A percentile compares a stretch with the other conserved stretches of the same genome.
These are phyloP conservation scores for Colletotrichum siamense DNA, from an alignment of 2,329 filamentous ascomycete species.

Conservation along the genomic window DNA sequence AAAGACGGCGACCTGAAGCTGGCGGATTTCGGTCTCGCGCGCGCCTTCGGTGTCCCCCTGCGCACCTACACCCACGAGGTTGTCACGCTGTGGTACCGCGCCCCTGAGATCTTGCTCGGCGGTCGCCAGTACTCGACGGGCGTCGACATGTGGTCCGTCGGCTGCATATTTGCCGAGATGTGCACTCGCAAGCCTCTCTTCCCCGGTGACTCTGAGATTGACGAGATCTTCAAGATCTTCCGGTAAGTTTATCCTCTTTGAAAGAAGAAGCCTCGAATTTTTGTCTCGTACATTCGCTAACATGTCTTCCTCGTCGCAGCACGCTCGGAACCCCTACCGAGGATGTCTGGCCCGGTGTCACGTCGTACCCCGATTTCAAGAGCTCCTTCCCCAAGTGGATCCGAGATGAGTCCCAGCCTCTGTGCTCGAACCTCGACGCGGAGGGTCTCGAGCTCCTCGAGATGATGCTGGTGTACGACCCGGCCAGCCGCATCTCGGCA, in stretches of 20 bases:
- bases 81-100: conserved; percentile 91
- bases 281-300: conserved; percentile 17
- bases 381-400: conserved; percentile 90
- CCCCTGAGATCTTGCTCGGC: conserved; percentile 88
- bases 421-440: conserved; percentile 78
- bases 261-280: neutral
- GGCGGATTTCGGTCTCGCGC: conserved; percentile 87
- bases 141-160: conserved; percentile 95
- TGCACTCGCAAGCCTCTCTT: conserved; percentile 92
- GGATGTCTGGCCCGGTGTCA: conserved; percentile 85
- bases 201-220: conserved; percentile 89
- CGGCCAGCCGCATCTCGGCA: conserved; percentile 84
- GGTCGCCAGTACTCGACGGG: conserved; percentile 92
- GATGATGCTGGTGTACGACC: conserved; percentile 83
- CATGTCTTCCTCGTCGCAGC: conserved; percentile 42
- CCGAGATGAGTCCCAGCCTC: conserved; percentile 67
- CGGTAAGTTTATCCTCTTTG: conserved; percentile 56
- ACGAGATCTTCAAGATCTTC: conserved; percentile 93
- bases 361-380: conserved; percentile 95
- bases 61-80: conserved; percentile 95
- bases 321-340: conserved; percentile 85
- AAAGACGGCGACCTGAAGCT: conserved; percentile 88
- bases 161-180: conserved; percentile 97
- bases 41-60: conserved; percentile 89
- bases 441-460: conserved; percentile 71